phyloP scores from a whole-genome alignment of 2,329 filamentous ascomycete species.

The Volutella citrinella region DNA sequence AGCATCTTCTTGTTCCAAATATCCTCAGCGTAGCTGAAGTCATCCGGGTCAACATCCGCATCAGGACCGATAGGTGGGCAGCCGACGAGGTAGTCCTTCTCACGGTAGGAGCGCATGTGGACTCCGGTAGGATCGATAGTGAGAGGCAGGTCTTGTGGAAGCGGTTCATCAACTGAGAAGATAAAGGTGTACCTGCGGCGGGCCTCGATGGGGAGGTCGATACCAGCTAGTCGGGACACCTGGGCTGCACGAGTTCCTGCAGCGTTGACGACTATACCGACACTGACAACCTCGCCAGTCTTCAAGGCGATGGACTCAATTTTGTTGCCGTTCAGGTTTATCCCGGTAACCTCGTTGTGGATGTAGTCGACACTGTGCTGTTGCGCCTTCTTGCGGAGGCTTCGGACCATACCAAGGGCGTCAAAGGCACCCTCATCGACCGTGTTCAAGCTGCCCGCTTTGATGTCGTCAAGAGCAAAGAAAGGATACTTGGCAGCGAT shows the following conservation, averaged over 20 bases:
- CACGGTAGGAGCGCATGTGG: slow-evolving; percentile 10
- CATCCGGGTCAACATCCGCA: slow-evolving; percentile 2
- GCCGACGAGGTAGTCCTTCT: slow-evolving; percentile 9
- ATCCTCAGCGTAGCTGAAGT: slow-evolving; percentile 9
- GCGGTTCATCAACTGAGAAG: slow-evolving; percentile 9
- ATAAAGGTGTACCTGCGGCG: slow-evolving; percentile 10
- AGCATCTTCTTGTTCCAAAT: slow-evolving; percentile 12
- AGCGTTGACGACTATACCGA: slow-evolving; percentile 1
- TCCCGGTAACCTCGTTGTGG: slow-evolving; percentile 8
- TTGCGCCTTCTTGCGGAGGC: slow-evolving; percentile 2
- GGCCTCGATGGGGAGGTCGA: slow-evolving; percentile 10
- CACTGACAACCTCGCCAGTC: slow-evolving; percentile 5
- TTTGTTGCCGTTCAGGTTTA: background rate
- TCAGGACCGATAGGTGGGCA: slow-evolving; percentile 7
- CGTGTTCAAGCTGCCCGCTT: slow-evolving; percentile 7
- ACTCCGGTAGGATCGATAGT: slow-evolving; percentile 10
- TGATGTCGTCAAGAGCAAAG: slow-evolving; percentile 5
- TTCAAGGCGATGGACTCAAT: slow-evolving; percentile 4
- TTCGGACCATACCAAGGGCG: slow-evolving; percentile 6
- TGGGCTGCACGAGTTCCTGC: slow-evolving; percentile 7
- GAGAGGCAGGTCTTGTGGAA: slow-evolving; percentile 9
- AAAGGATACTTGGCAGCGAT: slow-evolving; percentile 8
- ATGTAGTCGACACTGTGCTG: slow-evolving; percentile 7
- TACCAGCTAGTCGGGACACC: slow-evolving; percentile 1
- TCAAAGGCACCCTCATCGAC: slow-evolving; percentile 12